Evolutionary conservation across 2,329 filamentous ascomycete genomes (phyloP), one percentile per base, ranked within the genome.

Genomic region (Penicillium decumbens): DNA sequence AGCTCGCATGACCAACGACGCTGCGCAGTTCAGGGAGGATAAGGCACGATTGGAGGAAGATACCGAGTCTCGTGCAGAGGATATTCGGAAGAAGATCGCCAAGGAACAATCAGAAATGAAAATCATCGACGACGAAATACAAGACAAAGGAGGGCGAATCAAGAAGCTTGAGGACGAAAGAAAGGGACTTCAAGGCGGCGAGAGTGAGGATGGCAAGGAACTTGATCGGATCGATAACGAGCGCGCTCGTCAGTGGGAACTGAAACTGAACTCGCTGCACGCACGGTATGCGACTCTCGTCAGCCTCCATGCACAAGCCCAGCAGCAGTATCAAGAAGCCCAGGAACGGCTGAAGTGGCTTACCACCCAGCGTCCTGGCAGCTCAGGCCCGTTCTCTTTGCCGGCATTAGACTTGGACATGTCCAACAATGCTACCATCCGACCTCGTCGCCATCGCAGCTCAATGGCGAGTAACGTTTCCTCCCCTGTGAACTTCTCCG

Each of bases 121-220:
- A 54, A 61, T 66, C 6, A 70, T 85, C 33, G 82, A 85, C 49
- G 82, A 85, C 37, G 78, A 80, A 45, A 80, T 84, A 41, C 78
- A 79, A 52, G 77, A 82, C 55, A 83, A 80, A 56, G 80, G 79
- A 23, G 74, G 73, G 3, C 77, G 81, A 41, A 79, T 84, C 65
- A 83, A 84, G 68, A 74, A 76, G 32, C 69, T 85, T 6, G 81
- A 85, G 61, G 78, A 81, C 50, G 77, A 82, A 63, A 68, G 77
- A 51, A 76, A 80, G 60, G 73, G 73, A 32, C 63, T 72, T 32
- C 72, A 75, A 15, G 70, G 69, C n/a, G 71, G 69, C 20, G 74
- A 76, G 45, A 76, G 67, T 23, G 75, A 78, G 40, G 75, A 80
- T 58, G 75, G 76, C 42, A 72, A 73, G 49, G 74, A 79, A 47